These are phyloP conservation scores for Microcos paniculata DNA, from an alignment of 345 rosid species.

Conservation along the genomic window DNA sequence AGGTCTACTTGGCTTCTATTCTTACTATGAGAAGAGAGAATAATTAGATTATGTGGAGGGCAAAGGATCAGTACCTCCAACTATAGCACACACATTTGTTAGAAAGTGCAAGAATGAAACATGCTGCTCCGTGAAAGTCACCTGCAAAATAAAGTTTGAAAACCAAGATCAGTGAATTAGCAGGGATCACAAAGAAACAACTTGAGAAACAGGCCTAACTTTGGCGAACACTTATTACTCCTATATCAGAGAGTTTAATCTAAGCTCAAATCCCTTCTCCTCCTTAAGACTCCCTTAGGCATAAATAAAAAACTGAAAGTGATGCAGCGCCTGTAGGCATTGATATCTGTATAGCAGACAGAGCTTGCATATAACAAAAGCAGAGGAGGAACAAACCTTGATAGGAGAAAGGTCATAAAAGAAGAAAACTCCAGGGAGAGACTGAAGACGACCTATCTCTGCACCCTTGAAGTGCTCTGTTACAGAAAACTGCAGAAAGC, in stretches of 20 bases:
- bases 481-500: conserved; percentile 71
- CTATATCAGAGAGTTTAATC: neutral
- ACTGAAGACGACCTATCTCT: conserved; percentile 62
- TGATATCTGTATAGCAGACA: neutral
- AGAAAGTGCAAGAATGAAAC: conserved; percentile 90
- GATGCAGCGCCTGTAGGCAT: neutral
- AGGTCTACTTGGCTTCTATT: neutral
- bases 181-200: neutral
- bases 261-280: neutral
- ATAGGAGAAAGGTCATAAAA: conserved; percentile 98
- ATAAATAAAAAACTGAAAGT: neutral
- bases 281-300: neutral
- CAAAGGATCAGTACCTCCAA: conserved; percentile 61
- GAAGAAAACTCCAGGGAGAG: conserved; percentile 92
- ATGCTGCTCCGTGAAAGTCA: conserved; percentile 78
- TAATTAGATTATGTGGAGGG: neutral
- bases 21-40: neutral
- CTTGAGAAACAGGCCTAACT: neutral
- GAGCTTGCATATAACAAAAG: neutral
- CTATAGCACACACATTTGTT: conserved; percentile 90
- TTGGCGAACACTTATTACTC: neutral
- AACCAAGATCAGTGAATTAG: neutral
- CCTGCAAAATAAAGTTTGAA: conserved; percentile 44
- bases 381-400: conserved; percentile 51
- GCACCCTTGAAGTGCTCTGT: conserved; percentile 80